Percentiles rank a stretch among this genome's conserved stretches.
Evolutionary conservation across 2,329 filamentous ascomycete genomes (phyloP).

Genomic region (Tetracladium maxilliforme): DNA sequence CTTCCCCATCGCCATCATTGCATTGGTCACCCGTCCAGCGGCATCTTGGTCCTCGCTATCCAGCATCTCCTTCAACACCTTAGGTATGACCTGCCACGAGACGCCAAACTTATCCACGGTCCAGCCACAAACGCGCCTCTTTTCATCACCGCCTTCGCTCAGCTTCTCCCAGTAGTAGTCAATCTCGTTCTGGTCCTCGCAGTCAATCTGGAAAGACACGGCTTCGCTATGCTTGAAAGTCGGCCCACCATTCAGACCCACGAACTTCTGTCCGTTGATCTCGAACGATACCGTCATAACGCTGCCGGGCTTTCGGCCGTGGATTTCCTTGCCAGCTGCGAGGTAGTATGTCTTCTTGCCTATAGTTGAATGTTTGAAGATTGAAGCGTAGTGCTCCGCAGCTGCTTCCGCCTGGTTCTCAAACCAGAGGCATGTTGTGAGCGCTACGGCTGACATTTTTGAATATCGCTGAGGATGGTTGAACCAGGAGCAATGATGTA

Average conservation of each 20-base stretch:
- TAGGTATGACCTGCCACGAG: slow-evolving; percentile 29
- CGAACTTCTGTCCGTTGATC: slow-evolving; percentile 22
- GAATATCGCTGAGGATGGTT: too few relatives aligned
- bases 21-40: slow-evolving; percentile 13
- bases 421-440: slow-evolving; percentile 24
- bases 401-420: slow-evolving; percentile 23
- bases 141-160: slow-evolving; percentile 20
- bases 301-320: slow-evolving; percentile 14
- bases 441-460: too few relatives aligned
- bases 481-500: too few relatives aligned
- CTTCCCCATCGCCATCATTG: slow-evolving; percentile 28
- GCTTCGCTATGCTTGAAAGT: slow-evolving; percentile 22
- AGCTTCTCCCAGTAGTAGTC: slow-evolving; percentile 30
- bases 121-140: slow-evolving; percentile 26
- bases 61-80: slow-evolving; percentile 18
- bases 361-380: slow-evolving; percentile 24
- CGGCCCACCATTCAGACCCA: slow-evolving; percentile 26
- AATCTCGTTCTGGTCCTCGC: slow-evolving; percentile 28
- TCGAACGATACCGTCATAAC: slow-evolving; percentile 22
- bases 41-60: slow-evolving; percentile 17
- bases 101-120: slow-evolving; percentile 28
- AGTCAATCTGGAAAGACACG: slow-evolving; percentile 26
- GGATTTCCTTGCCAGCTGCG: slow-evolving; percentile 13
- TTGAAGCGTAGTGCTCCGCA: slow-evolving; percentile 22
- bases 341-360: slow-evolving; percentile 15